These are phyloP conservation scores for Beauveria medogensis DNA, from an alignment of 2,329 filamentous ascomycete genomes.

Conservation along the genomic window DNA sequence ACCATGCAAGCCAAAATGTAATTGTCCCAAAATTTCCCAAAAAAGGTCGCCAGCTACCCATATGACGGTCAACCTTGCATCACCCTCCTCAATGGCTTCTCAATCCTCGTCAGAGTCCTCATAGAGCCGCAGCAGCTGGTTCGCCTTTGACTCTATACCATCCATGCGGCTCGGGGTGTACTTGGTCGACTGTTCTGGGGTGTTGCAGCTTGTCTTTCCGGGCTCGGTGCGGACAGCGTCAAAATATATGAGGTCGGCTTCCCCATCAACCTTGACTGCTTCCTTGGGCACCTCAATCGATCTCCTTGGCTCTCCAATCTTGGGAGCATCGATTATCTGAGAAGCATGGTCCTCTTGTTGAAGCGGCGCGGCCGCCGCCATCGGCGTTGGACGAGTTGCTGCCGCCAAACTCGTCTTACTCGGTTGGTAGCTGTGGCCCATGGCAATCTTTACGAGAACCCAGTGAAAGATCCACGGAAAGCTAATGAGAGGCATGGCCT, in stretches of 20 bases:
- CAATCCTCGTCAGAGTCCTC: background rate
- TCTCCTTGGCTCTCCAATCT: background rate
- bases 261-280: background rate
- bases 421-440: constrained; percentile 18
- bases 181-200: background rate
- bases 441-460: constrained; percentile 35
- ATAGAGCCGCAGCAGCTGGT: background rate
- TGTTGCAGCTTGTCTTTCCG: background rate
- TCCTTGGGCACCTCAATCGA: too few relatives aligned
- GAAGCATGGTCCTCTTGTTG: background rate
- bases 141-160: background rate
- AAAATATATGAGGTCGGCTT: background rate
- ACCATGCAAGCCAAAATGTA: background rate
- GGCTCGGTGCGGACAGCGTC: background rate
- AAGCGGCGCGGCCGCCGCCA: background rate
- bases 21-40: background rate
- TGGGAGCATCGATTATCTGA: too few relatives aligned
- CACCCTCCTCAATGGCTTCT: background rate
- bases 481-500: constrained; percentile 63
- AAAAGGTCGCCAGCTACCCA: background rate
- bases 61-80: background rate
- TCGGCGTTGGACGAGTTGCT: background rate
- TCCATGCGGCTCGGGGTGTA: background rate
- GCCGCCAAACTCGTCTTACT: background rate
- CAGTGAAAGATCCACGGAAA: constrained; percentile 87